These are phyloP conservation scores for Ophiostoma tasmaniense DNA, from an alignment of 2,329 filamentous ascomycete species.

Conservation along the genomic window DNA sequence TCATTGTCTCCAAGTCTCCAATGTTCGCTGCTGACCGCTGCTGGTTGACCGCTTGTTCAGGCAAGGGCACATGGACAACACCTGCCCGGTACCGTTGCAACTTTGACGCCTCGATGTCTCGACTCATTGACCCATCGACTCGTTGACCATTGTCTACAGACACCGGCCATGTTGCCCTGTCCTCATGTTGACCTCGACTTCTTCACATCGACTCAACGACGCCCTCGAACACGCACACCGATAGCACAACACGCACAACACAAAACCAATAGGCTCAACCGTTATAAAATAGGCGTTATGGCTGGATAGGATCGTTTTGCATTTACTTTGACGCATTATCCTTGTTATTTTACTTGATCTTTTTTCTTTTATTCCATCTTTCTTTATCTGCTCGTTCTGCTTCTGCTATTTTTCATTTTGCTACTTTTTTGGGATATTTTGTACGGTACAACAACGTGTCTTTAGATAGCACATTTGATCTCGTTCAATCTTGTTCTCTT, in stretches of 20 bases:
- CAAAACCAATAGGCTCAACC: constrained; percentile 7
- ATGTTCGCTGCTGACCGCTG: neutral
- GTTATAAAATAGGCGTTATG: constrained; percentile 14
- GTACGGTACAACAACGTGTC: constrained; percentile 1
- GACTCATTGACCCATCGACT: neutral
- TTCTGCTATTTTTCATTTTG: neutral
- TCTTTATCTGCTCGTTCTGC: neutral
- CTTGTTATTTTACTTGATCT: neutral
- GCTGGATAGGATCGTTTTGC: constrained; percentile 12
- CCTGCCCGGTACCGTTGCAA: too few species aligned
- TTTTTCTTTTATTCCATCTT: neutral
- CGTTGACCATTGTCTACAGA: neutral
- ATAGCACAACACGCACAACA: neutral
- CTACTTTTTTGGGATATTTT: constrained; percentile 3
- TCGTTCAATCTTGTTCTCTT: neutral
- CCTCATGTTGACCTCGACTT: neutral
- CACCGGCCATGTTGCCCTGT: neutral
- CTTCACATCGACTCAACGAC: neutral
- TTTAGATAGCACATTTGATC: neutral
- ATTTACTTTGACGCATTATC: neutral
- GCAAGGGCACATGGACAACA: too few species aligned
- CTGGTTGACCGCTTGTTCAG: neutral
- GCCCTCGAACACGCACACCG: neutral
- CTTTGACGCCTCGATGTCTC: too few species aligned
- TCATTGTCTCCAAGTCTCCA: too few species aligned